Evolutionary conservation across 2,329 filamentous ascomycete species (phyloP).

Genomic region (Sarocladiaceae sp.): DNA sequence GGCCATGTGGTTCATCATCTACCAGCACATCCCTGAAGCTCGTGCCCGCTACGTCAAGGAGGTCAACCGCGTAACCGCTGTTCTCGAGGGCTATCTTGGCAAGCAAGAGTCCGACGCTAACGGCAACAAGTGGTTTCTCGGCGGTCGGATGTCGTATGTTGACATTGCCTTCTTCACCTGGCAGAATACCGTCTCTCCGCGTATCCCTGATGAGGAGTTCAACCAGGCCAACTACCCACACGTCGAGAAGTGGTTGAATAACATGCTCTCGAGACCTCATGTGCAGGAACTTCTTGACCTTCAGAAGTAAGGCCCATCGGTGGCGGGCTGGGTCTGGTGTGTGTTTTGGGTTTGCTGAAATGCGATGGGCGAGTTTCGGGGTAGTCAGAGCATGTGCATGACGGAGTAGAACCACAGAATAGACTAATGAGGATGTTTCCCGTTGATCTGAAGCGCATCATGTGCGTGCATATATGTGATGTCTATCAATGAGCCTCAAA

Average conservation of each 20-base stretch:
- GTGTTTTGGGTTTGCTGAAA: too few relatives aligned
- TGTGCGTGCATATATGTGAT: too few relatives aligned
- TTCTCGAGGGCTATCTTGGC: not conserved
- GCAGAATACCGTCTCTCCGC: conserved; percentile 11
- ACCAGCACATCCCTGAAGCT: not conserved
- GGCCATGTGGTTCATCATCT: conserved; percentile 26
- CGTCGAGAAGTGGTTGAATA: conserved; percentile 9
- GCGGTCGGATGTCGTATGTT: conserved; percentile 11
- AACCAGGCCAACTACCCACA: conserved; percentile 10
- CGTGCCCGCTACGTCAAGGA: conserved; percentile 2
- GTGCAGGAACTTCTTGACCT: conserved; percentile 11
- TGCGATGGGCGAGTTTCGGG: too few relatives aligned
- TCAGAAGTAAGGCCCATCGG: conserved; percentile 10
- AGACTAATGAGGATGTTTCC: too few relatives aligned
- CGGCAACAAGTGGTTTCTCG: conserved; percentile 11
- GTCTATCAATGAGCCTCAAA: too few relatives aligned
- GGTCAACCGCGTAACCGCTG: not conserved
- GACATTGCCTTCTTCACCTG: conserved; percentile 12
- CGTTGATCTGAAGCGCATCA: too few relatives aligned
- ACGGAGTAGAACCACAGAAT: too few relatives aligned
- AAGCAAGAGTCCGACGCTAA: conserved; percentile 11
- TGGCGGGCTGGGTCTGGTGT: too few relatives aligned
- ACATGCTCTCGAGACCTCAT: conserved; percentile 10
- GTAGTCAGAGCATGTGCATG: too few relatives aligned
- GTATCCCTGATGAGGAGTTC: conserved; percentile 10